Percentiles rank a stretch among this genome's conserved stretches.
These are phyloP conservation scores for Stemphylium vesicarium DNA, from an alignment of 2,329 filamentous ascomycete species.

Conservation along the genomic window DNA sequence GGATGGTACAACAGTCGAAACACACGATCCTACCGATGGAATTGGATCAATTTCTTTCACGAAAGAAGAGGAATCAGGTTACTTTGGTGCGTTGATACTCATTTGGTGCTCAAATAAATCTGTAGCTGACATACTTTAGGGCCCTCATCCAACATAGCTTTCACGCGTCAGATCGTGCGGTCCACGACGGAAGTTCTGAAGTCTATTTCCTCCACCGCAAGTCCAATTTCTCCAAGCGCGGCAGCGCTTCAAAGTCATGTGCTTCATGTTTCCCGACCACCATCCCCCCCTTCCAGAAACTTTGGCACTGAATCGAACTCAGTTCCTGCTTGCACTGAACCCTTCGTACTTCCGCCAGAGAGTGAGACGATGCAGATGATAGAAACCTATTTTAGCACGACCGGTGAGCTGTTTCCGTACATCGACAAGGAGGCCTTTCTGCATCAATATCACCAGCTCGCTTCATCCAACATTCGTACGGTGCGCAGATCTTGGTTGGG, in stretches of 20 bases:
- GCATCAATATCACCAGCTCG: constrained; percentile 44
- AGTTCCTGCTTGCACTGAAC: constrained; percentile 25
- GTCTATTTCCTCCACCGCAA: background rate
- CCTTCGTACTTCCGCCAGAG: constrained; percentile 44
- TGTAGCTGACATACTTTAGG: constrained; percentile 25
- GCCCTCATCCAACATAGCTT: constrained; percentile 53
- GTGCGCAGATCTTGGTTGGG: constrained; percentile 59
- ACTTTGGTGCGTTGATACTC: constrained; percentile 36
- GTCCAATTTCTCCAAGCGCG: constrained; percentile 10
- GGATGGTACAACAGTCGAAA: no score
- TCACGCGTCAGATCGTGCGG: constrained; percentile 48
- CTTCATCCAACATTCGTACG: constrained; percentile 38
- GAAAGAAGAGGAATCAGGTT: constrained; percentile 47
- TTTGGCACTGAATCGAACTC: background rate
- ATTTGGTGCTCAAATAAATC: constrained; percentile 16
- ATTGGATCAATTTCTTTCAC: constrained; percentile 48
- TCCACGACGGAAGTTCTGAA: constrained; percentile 26
- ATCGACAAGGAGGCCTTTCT: constrained; percentile 48
- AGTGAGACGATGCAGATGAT: constrained; percentile 40
- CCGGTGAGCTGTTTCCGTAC: constrained; percentile 50
- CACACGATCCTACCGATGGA: constrained; percentile 34
- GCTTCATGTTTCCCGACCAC: constrained; percentile 24
- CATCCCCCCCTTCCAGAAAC: constrained; percentile 15
- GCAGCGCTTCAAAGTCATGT: constrained; percentile 22
- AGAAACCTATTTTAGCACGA: constrained; percentile 47